Evolutionary conservation across 2,329 filamentous ascomycete species (phyloP).

Genomic region (Chaetomium sp.): DNA sequence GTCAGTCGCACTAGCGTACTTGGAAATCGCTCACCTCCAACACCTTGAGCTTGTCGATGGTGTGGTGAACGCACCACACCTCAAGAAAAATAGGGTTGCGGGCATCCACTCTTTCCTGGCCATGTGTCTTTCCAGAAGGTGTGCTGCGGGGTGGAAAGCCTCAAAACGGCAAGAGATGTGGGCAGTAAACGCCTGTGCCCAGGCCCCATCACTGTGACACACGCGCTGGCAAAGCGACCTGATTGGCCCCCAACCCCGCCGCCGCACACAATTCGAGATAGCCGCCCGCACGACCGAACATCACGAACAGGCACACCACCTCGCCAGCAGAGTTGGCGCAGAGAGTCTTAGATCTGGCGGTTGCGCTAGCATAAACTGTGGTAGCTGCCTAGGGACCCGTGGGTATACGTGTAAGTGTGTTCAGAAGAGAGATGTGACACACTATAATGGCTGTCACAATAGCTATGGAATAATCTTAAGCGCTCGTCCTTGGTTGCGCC

Average conservation of each 20-base stretch:
- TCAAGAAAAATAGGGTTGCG: no score
- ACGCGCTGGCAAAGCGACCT: not conserved
- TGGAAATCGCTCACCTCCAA: no score
- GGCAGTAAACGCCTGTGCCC: not conserved
- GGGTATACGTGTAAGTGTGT: not conserved
- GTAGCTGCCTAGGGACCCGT: not conserved
- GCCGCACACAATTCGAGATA: conserved; percentile 14
- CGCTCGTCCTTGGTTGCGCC: no score
- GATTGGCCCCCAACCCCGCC: not conserved
- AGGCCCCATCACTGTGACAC: conserved; percentile 10
- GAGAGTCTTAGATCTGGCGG: not conserved
- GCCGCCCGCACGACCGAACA: conserved; percentile 11
- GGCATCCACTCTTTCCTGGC: no score
- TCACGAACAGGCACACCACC: not conserved
- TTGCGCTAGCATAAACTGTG: not conserved
- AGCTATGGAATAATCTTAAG: not conserved
- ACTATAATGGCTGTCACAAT: not conserved
- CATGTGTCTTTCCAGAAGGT: no score
- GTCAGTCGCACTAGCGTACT: no score
- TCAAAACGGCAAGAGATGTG: conserved; percentile 2
- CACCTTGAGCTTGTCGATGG: no score
- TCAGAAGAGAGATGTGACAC: not conserved
- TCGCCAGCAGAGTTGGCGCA: no score
- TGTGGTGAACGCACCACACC: no score
- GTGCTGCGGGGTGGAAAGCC: not conserved